phyloP scores from a whole-genome alignment of 345 rosid species.

The Gossypioides kirkii region DNA sequence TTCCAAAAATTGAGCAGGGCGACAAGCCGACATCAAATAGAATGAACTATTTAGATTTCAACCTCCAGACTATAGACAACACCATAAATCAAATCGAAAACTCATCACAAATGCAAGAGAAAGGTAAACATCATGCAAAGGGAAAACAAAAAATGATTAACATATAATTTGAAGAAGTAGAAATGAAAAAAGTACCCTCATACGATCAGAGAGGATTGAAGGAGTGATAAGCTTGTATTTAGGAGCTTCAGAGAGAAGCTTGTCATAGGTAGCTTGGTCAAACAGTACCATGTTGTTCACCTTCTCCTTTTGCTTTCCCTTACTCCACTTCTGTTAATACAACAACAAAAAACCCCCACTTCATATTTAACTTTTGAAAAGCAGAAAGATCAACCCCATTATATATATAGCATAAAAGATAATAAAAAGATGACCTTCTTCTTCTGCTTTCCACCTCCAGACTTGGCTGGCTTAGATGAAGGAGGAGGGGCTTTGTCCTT shows the following conservation, averaged over 20 bases:
- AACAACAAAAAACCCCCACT: background rate
- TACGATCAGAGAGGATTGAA: slow-evolving; percentile 68
- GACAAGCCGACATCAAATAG: background rate
- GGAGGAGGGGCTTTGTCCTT: slow-evolving; percentile 78
- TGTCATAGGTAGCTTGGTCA: too few relatives aligned
- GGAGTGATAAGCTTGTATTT: slow-evolving; percentile 24
- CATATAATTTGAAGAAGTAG: too few relatives aligned
- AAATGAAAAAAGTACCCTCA: slow-evolving; percentile 42
- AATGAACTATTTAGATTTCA: background rate
- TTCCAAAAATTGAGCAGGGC: background rate
- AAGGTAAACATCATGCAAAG: background rate
- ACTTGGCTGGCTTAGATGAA: slow-evolving; percentile 57
- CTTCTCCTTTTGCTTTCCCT: slow-evolving; percentile 76
- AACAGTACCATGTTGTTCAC: too few relatives aligned
- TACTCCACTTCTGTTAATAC: slow-evolving; percentile 69
- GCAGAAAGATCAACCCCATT: background rate
- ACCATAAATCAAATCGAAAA: background rate
- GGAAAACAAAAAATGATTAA: background rate
- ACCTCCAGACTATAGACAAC: background rate
- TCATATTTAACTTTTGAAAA: background rate
- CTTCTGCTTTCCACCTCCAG: slow-evolving; percentile 52
- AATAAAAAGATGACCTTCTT: slow-evolving; percentile 45
- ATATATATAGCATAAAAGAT: background rate
- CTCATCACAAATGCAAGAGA: background rate
- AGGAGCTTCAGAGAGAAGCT: too few relatives aligned